Percentiles rank a stretch among this genome's conserved stretches.
These are phyloP conservation scores for Silene conica DNA, from an alignment of 148 eudicot species.

Conservation along the genomic window DNA sequence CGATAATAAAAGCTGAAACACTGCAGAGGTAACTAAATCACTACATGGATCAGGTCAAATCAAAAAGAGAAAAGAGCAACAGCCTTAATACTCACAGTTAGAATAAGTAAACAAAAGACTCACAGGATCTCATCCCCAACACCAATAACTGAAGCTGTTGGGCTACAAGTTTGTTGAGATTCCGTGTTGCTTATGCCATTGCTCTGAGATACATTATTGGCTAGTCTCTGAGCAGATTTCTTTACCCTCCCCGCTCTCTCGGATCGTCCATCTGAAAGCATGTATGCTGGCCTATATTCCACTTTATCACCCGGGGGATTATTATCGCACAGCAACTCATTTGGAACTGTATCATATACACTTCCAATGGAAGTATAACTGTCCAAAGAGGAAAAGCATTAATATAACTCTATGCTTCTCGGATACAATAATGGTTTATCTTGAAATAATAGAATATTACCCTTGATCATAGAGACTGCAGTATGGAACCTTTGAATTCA, in stretches of 20 bases:
- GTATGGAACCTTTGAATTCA: slow-evolving; percentile 83
- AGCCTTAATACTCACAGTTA: neutral
- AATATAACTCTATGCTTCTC: neutral
- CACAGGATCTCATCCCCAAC: slow-evolving; percentile 96
- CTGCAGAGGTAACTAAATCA: neutral
- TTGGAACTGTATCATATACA: slow-evolving; percentile 89
- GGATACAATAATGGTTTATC: neutral
- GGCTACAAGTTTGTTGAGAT: slow-evolving; percentile 32
- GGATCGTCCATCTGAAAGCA: slow-evolving; percentile 88
- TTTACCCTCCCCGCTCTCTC: slow-evolving; percentile 94
- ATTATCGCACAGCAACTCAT: slow-evolving; percentile 47
- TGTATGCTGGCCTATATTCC: slow-evolving; percentile 72
- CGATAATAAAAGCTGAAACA: neutral
- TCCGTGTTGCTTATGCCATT: slow-evolving; percentile 51
- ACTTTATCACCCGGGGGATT: slow-evolving; percentile 40
- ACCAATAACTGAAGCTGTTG: slow-evolving; percentile 77
- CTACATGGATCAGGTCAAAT: neutral
- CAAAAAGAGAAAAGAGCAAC: slow-evolving; percentile 3
- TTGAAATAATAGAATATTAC: slow-evolving; percentile 33
- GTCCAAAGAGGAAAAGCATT: slow-evolving; percentile 15
- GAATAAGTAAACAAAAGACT: slow-evolving; percentile 34
- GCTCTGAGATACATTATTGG: slow-evolving; percentile 30
- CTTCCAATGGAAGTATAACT: slow-evolving; percentile 98
- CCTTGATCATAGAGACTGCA: slow-evolving; percentile 98
- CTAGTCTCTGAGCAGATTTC: slow-evolving; percentile 38